phyloP scores from a whole-genome alignment of 352 stramenopile species.

The Globisporangium okanoganense region DNA sequence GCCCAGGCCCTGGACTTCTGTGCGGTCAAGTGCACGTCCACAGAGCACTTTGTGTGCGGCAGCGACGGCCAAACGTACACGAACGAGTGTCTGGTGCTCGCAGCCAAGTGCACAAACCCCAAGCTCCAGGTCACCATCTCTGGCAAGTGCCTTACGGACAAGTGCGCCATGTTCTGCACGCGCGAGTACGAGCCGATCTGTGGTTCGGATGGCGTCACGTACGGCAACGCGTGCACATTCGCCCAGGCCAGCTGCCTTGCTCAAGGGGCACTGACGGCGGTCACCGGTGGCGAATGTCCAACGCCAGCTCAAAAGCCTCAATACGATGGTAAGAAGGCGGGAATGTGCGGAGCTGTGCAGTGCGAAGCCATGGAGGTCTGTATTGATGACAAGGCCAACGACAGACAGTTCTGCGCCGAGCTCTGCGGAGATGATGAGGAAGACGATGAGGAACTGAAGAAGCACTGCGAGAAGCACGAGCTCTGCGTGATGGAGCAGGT shows the following conservation, averaged over 20 bases:
- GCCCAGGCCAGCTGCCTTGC: constrained; percentile 19
- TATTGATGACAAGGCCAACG: background rate
- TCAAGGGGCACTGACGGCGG: constrained; percentile 10
- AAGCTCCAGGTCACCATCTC: background rate
- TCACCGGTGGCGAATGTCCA: constrained; percentile 2
- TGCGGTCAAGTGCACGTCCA: background rate
- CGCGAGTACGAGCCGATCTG: constrained; percentile 30
- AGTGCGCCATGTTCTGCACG: constrained; percentile 19
- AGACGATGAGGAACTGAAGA: background rate
- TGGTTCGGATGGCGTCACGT: constrained; percentile 28
- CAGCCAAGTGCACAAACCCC: background rate
- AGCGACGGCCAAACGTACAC: background rate
- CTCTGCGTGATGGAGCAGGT: constrained; percentile 3
- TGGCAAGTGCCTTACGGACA: background rate
- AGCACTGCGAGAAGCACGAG: background rate
- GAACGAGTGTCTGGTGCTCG: constrained; percentile 3
- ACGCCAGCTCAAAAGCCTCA: background rate
- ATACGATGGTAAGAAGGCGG: background rate
- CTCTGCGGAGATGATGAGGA: background rate
- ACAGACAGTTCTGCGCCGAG: background rate
- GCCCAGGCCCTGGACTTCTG: background rate
- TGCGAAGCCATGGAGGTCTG: background rate
- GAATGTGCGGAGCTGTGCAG: background rate
- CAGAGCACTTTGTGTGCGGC: background rate
- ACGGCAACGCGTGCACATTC: constrained; percentile 25